These are phyloP conservation scores for Neurospora sp. DNA, from an alignment of 495 filamentous ascomycete genomes.

Conservation along the genomic window DNA sequence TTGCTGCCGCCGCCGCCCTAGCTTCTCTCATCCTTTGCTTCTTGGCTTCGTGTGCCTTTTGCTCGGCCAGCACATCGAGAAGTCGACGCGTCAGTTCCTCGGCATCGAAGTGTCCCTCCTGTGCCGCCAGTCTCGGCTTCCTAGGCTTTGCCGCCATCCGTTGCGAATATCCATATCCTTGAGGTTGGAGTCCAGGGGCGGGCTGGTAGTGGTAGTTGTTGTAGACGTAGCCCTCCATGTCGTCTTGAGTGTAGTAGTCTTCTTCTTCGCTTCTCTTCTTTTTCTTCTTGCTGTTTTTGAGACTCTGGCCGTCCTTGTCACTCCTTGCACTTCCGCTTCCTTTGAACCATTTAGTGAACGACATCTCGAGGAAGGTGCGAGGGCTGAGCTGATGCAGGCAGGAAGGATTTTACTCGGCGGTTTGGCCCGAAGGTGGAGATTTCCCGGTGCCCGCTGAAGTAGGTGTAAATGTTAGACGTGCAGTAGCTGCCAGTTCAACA, in stretches of 20 bases:
- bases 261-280: background rate
- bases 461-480: background rate
- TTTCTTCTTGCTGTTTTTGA: background rate
- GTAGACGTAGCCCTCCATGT: slow-evolving; percentile 16
- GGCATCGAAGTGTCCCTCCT: slow-evolving; percentile 37
- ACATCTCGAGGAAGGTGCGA: background rate
- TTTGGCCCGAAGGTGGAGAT: background rate
- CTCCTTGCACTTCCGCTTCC: background rate
- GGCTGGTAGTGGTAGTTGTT: slow-evolving; percentile 27
- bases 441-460: background rate
- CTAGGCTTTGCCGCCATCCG: slow-evolving; percentile 4
- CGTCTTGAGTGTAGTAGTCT: background rate
- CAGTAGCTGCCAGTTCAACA: background rate
- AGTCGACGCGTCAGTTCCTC: slow-evolving; percentile 40
- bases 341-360: background rate
- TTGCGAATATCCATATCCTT: slow-evolving; percentile 13
- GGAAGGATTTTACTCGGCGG: background rate
- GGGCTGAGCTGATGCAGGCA: background rate
- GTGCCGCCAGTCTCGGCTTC: slow-evolving; percentile 2
- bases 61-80: slow-evolving; percentile 33
- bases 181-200: slow-evolving; percentile 7
- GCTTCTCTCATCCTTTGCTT: slow-evolving; percentile 4
- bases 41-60: slow-evolving; percentile 20
- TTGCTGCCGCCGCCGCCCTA: background rate
- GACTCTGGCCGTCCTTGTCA: background rate